phyloP scores from a whole-genome alignment of 1,139 yeast species.

The Saccharomyces pastorianus region DNA sequence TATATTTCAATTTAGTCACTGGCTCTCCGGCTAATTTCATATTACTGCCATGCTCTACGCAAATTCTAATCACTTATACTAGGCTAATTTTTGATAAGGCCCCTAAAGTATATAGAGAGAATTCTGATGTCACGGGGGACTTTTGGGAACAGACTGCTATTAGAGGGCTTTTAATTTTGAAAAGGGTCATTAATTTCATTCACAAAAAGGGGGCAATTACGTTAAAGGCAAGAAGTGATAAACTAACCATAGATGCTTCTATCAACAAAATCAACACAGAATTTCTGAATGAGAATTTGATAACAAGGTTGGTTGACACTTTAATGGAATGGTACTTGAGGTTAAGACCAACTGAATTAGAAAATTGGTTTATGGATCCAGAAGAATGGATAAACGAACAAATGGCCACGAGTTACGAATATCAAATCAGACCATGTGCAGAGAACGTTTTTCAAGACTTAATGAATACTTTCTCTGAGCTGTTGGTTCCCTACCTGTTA shows the following conservation, averaged over 20 bases:
- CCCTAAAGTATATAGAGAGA: constrained; percentile 43
- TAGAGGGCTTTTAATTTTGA: constrained; percentile 60
- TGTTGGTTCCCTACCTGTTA: constrained; percentile 54
- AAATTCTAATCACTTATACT: constrained; percentile 52
- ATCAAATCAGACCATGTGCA: constrained; percentile 78
- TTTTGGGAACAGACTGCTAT: constrained; percentile 75
- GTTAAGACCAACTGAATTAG: constrained; percentile 66
- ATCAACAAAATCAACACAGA: constrained; percentile 43
- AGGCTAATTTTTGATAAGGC: constrained; percentile 59
- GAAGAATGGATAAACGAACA: constrained; percentile 91
- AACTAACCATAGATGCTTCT: constrained; percentile 52
- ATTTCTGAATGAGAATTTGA: constrained; percentile 50
- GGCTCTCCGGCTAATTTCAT: constrained; percentile 60
- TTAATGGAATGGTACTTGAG: constrained; percentile 67
- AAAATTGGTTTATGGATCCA: constrained; percentile 75
- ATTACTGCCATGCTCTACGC: constrained; percentile 54
- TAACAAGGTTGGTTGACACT: constrained; percentile 54
- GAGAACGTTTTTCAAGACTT: constrained; percentile 77
- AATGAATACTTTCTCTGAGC: constrained; percentile 52
- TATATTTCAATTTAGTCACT: constrained; percentile 46
- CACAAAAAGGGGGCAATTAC: constrained; percentile 60
- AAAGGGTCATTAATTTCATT: constrained; percentile 53
- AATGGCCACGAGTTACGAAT: constrained; percentile 70
- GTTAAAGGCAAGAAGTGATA: constrained; percentile 54
- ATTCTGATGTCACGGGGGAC: constrained; percentile 42